phyloP scores from a whole-genome alignment of 805 yeast genomes.

The Starmerella davenportii region DNA sequence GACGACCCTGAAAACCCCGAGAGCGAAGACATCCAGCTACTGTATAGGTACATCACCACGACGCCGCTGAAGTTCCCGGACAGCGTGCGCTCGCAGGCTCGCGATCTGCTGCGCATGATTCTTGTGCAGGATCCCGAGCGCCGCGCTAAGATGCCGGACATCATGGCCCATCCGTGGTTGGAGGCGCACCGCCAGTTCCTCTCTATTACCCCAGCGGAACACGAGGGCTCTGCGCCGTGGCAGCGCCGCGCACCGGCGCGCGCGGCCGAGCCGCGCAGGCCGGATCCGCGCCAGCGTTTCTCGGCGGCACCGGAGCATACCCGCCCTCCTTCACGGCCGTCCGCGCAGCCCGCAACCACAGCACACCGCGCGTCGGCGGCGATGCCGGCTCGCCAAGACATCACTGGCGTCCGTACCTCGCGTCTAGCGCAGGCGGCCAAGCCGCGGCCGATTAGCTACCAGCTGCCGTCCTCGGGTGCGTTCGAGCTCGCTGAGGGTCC shows the following conservation, averaged over 20 bases:
- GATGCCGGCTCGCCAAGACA: too few species aligned
- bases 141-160: conserved; percentile 49
- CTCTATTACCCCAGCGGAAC: conserved; percentile 70
- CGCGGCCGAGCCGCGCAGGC: not conserved
- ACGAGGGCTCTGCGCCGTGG: conserved; percentile 37
- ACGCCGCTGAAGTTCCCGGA: conserved; percentile 93
- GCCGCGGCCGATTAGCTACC: conserved; percentile 26
- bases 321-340: too few species aligned
- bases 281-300: not conserved
- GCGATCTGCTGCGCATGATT: conserved; percentile 74
- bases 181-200: conserved; percentile 67
- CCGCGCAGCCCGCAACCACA: too few species aligned
- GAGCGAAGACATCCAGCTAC: conserved; percentile 77
- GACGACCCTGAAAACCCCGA: conserved; percentile 95
- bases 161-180: conserved; percentile 76
- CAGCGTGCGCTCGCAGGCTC: conserved; percentile 71
- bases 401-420: too few species aligned
- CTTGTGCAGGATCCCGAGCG: conserved; percentile 65
- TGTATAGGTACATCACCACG: conserved; percentile 78
- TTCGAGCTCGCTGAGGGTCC: conserved; percentile 7
- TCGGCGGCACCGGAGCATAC: conserved; percentile 3
- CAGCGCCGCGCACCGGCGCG: conserved; percentile 15
- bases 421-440: conserved; percentile 7
- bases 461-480: conserved; percentile 16
- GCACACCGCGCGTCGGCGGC: too few species aligned